These are phyloP conservation scores for Amorphotheca resinae DNA, from an alignment of 495 filamentous ascomycete species.

Conservation along the genomic window DNA sequence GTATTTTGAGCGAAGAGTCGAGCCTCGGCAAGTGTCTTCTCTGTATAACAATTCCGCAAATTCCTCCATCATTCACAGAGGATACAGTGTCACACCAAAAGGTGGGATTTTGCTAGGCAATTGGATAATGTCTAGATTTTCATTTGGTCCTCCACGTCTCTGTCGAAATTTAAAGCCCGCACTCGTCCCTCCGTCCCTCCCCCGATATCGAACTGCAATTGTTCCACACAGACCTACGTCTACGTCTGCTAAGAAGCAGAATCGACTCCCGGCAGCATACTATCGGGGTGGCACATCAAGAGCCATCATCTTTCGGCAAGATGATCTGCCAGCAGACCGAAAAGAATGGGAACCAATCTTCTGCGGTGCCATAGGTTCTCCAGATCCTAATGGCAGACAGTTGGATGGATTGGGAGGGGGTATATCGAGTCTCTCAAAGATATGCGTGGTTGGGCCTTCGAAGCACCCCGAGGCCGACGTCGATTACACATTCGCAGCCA, in stretches of 20 bases:
- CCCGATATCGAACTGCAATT: background rate
- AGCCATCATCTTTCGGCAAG: conserved; percentile 47
- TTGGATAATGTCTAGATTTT: background rate
- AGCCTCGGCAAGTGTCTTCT: too few relatives aligned
- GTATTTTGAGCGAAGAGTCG: too few relatives aligned
- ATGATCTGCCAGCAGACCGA: conserved; percentile 36
- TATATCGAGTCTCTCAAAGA: conserved; percentile 55
- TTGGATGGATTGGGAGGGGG: conserved; percentile 63
- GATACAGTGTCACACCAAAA: too few relatives aligned
- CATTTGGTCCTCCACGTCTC: background rate
- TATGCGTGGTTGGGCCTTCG: conserved; percentile 47
- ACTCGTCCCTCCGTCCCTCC: background rate
- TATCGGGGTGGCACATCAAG: conserved; percentile 64
- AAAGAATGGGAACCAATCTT: conserved; percentile 46
- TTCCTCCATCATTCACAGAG: too few relatives aligned
- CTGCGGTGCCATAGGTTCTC: conserved; percentile 48
- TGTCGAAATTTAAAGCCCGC: background rate
- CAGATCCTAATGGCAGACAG: conserved; percentile 56
- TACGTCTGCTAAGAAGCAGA: conserved; percentile 15
- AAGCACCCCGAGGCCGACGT: conserved; percentile 42
- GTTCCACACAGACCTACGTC: background rate
- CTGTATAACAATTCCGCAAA: too few relatives aligned
- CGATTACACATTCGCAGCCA: conserved; percentile 60
- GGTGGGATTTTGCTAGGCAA: too few relatives aligned
- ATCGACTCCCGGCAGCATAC: conserved; percentile 47